A percentile compares a stretch with the other conserved stretches of the same genome.
Evolutionary conservation across 2,329 filamentous ascomycete genomes (phyloP).

Genomic region (Alternaria sp.): DNA sequence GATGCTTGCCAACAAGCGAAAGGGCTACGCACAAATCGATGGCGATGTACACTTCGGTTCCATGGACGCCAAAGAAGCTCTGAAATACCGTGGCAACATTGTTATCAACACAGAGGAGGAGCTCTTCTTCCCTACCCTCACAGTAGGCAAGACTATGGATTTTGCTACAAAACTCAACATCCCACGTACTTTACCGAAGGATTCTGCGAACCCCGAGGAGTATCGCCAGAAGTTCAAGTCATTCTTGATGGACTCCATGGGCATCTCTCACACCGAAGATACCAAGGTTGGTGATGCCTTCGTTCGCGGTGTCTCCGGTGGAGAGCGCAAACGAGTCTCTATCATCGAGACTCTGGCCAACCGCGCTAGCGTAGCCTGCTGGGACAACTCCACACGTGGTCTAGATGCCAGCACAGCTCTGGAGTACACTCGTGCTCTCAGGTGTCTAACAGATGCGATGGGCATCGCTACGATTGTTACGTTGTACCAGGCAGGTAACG

Average conservation of each 20-base stretch:
- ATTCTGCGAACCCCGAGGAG: constrained; percentile 55
- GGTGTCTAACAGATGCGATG: constrained; percentile 59
- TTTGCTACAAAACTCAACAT: constrained; percentile 67
- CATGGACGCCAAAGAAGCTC: constrained; percentile 75
- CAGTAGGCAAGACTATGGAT: constrained; percentile 62
- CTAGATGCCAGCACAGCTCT: constrained; percentile 55
- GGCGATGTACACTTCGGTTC: constrained; percentile 58
- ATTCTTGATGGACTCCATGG: constrained; percentile 60
- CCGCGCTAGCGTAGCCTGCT: constrained; percentile 63
- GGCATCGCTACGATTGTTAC: constrained; percentile 62
- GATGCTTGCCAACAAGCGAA: constrained; percentile 59
- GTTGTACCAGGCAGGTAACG: constrained; percentile 61
- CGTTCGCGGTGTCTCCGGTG: constrained; percentile 71
- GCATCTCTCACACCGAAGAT: constrained; percentile 62
- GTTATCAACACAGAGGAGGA: constrained; percentile 68
- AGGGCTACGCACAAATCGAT: constrained; percentile 76
- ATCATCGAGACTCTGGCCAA: constrained; percentile 71
- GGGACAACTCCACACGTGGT: constrained; percentile 55
- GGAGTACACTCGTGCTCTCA: constrained; percentile 63
- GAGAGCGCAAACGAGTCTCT: constrained; percentile 73
- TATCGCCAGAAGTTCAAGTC: constrained; percentile 59
- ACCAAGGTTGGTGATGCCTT: constrained; percentile 75
- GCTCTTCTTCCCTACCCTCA: constrained; percentile 61
- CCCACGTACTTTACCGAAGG: constrained; percentile 62
- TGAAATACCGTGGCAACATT: constrained; percentile 80